phyloP scores from a whole-genome alignment of 305 asterid genomes.

The Fraxinus albicans region DNA sequence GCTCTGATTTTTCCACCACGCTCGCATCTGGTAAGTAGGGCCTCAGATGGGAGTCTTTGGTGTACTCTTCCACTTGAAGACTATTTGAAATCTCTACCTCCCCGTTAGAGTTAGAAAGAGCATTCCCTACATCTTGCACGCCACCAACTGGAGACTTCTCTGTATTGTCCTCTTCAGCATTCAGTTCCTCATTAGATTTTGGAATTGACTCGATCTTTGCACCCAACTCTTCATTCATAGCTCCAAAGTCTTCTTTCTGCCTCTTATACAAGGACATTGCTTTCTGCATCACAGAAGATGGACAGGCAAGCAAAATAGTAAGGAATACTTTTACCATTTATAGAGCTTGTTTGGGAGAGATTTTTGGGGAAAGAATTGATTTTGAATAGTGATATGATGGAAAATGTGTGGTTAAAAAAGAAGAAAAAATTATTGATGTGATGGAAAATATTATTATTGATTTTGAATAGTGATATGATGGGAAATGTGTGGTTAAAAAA shows the following conservation, averaged over 20 bases:
- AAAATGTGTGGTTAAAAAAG: too few species aligned
- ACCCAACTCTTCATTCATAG: conserved; percentile 30
- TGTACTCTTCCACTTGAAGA: conserved; percentile 26
- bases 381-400: too few species aligned
- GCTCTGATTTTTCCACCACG: conserved; percentile 32
- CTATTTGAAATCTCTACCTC: conserved; percentile 31
- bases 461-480: too few species aligned
- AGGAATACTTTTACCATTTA: not conserved
- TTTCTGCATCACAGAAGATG: conserved; percentile 53
- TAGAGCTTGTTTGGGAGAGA: not conserved
- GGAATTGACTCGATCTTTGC: conserved; percentile 16
- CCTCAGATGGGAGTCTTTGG: conserved; percentile 26
- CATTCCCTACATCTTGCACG: conserved; percentile 25
- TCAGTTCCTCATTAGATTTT: conserved; percentile 32
- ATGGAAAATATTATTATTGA: too few species aligned
- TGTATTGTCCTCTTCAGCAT: conserved; percentile 23
- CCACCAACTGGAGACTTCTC: conserved; percentile 35
- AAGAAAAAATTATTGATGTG: too few species aligned
- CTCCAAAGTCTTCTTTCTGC: conserved; percentile 39
- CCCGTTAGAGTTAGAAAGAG: conserved; percentile 27
- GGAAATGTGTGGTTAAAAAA: too few species aligned
- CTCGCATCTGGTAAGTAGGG: conserved; percentile 27
- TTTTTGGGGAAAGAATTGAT: too few species aligned
- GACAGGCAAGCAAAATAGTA: not conserved
- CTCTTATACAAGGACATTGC: conserved; percentile 70